A percentile compares a stretch with the other conserved stretches of the same genome.
phyloP scores from a whole-genome alignment of 371 early-diverging fungal genomes.

The Nematocida ironsii region DNA sequence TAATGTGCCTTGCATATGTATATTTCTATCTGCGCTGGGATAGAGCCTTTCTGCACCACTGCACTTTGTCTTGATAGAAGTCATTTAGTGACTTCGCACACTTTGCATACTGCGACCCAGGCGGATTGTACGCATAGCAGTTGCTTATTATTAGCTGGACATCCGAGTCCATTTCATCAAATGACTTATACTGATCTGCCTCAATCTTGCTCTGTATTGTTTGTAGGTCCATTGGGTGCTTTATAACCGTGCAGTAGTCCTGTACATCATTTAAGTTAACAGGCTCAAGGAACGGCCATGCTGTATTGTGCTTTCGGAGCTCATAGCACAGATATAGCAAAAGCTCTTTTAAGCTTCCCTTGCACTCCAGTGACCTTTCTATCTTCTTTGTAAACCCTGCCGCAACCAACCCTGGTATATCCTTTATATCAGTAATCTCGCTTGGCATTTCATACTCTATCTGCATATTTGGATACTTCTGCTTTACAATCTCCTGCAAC shows the following conservation, averaged over 20 bases:
- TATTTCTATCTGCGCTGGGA: conserved; percentile 12
- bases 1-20: not conserved
- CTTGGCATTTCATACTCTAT: conserved; percentile 41
- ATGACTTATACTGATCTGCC: conserved; percentile 73
- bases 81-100: conserved; percentile 72
- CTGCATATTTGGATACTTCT: conserved; percentile 37
- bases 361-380: conserved; percentile 19
- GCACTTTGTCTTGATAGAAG: conserved; percentile 54
- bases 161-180: conserved; percentile 77
- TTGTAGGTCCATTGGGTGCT: conserved; percentile 89
- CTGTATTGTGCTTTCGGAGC: conserved; percentile 75
- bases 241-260: conserved; percentile 90
- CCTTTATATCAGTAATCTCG: not conserved
- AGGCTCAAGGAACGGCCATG: conserved; percentile 95
- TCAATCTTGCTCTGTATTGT: conserved; percentile 77
- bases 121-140: conserved; percentile 78
- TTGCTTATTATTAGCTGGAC: conserved; percentile 78
- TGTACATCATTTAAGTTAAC: conserved; percentile 79
- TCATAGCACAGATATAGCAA: conserved; percentile 76
- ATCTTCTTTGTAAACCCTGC: conserved; percentile 50
- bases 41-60: conserved; percentile 50
- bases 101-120: conserved; percentile 76
- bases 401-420: conserved; percentile 55
- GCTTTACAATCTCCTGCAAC: conserved; percentile 59
- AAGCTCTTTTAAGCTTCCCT: conserved; percentile 71